phyloP scores from a whole-genome alignment of 225 moss, liverwort and hornwort species.

The Physcomitrium patens region DNA sequence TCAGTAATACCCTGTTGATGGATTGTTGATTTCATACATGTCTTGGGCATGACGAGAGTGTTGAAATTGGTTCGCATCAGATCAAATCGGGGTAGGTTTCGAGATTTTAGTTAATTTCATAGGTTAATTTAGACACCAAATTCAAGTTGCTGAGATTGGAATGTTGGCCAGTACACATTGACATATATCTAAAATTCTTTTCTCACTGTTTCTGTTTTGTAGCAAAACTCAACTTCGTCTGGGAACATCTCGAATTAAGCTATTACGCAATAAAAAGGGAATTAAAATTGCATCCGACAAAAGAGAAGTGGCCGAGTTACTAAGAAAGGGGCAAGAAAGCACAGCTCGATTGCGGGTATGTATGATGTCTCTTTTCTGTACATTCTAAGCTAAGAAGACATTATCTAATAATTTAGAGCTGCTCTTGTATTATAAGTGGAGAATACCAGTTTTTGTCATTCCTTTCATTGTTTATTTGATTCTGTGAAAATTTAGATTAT shows the following conservation, averaged over 20 bases:
- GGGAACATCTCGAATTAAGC: slow-evolving; percentile 67
- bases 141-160: not conserved
- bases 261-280: slow-evolving; percentile 68
- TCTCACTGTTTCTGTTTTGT: slow-evolving; percentile 19
- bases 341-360: slow-evolving; percentile 69
- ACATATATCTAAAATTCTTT: not conserved
- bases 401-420: not conserved
- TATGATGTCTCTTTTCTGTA: slow-evolving; percentile 14
- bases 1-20: not conserved
- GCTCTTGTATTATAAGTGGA: slow-evolving; percentile 14
- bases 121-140: not conserved
- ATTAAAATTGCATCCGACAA: slow-evolving; percentile 50
- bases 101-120: not conserved
- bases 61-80: not conserved
- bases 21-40: no score
- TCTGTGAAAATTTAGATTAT: no score
- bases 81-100: not conserved
- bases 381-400: slow-evolving; percentile 1
- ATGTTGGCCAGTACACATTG: not conserved
- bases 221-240: slow-evolving; percentile 79
- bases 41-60: not conserved
- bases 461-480: no score
- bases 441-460: not conserved
- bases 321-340: slow-evolving; percentile 58
- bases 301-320: slow-evolving; percentile 59